Evolutionary conservation across 2,329 filamentous ascomycete species (phyloP).

Genomic region (Boeremia exigua): DNA sequence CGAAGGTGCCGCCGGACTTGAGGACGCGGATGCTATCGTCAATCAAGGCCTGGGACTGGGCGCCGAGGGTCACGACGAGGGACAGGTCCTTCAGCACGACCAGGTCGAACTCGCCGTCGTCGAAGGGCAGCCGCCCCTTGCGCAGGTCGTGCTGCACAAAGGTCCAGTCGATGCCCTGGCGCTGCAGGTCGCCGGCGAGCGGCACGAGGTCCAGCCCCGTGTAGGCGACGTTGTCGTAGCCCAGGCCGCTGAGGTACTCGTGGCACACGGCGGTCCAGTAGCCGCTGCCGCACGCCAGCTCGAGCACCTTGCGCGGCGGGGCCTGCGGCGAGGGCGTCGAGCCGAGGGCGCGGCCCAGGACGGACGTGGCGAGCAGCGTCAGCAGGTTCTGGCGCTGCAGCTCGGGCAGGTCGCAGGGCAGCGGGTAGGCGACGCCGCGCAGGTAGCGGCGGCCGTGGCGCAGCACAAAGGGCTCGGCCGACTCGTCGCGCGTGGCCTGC

Average conservation of each 20-base stretch:
- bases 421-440: slow-evolving; percentile 80
- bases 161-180: slow-evolving; percentile 81
- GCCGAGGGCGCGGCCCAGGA: slow-evolving; percentile 82
- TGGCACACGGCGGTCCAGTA: slow-evolving; percentile 92
- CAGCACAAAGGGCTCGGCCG: slow-evolving; percentile 62
- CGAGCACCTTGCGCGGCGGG: slow-evolving; percentile 75
- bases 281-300: slow-evolving; percentile 84
- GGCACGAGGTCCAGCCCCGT: slow-evolving; percentile 83
- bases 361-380: slow-evolving; percentile 78
- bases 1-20: slow-evolving; percentile 77
- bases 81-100: slow-evolving; percentile 87
- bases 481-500: slow-evolving; percentile 39
- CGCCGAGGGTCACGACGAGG: slow-evolving; percentile 66
- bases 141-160: slow-evolving; percentile 90
- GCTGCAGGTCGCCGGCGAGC: slow-evolving; percentile 67
- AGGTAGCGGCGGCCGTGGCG: slow-evolving; percentile 85
- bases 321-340: slow-evolving; percentile 69
- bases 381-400: slow-evolving; percentile 86
- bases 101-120: slow-evolving; percentile 81
- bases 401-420: slow-evolving; percentile 86
- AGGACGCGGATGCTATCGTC: slow-evolving; percentile 81
- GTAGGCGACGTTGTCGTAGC: slow-evolving; percentile 74
- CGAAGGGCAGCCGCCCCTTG: slow-evolving; percentile 75
- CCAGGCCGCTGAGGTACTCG: slow-evolving; percentile 73
- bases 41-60: slow-evolving; percentile 61